Evolutionary conservation across 78 protist species (phyloP).

Genomic region (Monocercomonoides exilis): DNA sequence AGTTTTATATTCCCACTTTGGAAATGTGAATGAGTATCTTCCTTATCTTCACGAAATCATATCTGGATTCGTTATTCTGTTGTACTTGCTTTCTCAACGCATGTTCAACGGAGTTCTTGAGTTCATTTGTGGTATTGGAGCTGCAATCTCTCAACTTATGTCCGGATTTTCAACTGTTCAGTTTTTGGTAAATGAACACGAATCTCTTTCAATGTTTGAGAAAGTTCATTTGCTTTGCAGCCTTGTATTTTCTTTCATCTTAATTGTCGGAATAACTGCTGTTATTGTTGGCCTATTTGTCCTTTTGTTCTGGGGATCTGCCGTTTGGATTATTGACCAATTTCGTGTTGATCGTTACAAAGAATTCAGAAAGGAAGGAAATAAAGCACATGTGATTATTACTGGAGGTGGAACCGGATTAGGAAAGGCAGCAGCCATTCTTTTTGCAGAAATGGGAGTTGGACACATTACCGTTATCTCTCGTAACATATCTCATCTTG

Average conservation of each 20-base stretch:
- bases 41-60: too few species aligned
- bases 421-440: not conserved
- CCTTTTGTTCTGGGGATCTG: not conserved
- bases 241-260: not conserved
- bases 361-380: not conserved
- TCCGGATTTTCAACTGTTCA: too few species aligned
- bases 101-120: too few species aligned
- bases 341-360: not conserved
- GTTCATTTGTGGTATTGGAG: too few species aligned
- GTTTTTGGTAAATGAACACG: too few species aligned
- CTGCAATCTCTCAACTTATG: too few species aligned
- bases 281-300: not conserved
- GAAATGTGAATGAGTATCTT: too few species aligned
- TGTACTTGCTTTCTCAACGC: too few species aligned
- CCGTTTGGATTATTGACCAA: not conserved
- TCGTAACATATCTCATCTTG: not conserved
- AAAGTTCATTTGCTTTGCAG: not conserved
- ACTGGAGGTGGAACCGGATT: conserved; percentile 8
- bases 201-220: not conserved
- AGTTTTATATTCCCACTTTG: not conserved
- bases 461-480: not conserved
- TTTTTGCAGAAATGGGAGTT: not conserved
- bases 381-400: not conserved
- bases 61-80: too few species aligned
- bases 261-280: not conserved